Base-by-base conservation (phyloP, 441 rosid genomes). In the Arabidopsis lyrata region DNA sequence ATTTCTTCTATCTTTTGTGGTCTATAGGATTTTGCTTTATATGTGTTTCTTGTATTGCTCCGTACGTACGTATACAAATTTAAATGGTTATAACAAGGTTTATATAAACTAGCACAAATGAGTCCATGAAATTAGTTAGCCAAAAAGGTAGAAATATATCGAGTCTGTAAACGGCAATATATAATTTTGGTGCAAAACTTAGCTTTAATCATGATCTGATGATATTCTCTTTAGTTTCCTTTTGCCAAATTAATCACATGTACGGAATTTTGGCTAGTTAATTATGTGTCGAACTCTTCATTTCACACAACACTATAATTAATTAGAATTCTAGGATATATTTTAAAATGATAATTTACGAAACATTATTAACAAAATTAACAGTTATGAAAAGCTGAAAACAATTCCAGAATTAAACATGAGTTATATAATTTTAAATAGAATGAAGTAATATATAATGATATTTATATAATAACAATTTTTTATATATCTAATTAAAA, bases 1-100 rank as follows among this genome's bases (percentile, higher is more conserved):
- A 31, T 34, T 76, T 76, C 67, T 56, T 76, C 55, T 56, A 18
- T 70, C 47, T 76, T 70, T 76, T 76, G 38, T 76, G 53, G 71
- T 63, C 75, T 70, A 76, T 70, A 56, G 80, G 71, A 76, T 70
- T 39, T 76, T 76, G 75, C 80, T 76, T 63, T 76, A 63, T 70
- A 63, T 63, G 74, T 75, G 49, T 73, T 73, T 65, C 72, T 66
- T 65, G 72, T 75, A 68, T 65, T 75, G 61, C 47, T 48, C 75
- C 76, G 75, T 76, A 70, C 80, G 59, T 63, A 65, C 75, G 62
- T 76, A 76, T 63, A 45, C 63, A 1, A 55, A 36, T 70, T 53
- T 76, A 76, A 76, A 70, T 76, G 75, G 80, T 76, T 63, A 32
- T 53, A 38, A 57, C 80, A 56, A 49, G 80, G 66, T 75, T 68